Evolutionary conservation across 148 eudicot genomes (phyloP).

Genomic region (Chenopodium album): DNA sequence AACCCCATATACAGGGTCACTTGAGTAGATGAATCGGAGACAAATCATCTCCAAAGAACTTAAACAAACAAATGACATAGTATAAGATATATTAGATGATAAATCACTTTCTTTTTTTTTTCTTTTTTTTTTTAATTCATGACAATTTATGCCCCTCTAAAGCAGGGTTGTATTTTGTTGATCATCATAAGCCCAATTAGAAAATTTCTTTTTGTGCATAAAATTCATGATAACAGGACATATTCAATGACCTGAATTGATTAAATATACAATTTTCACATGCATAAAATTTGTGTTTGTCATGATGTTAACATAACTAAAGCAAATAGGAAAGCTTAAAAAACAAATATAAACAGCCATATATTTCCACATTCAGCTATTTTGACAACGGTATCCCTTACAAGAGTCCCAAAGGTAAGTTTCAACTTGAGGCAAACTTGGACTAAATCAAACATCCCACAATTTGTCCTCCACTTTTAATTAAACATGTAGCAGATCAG

Average conservation of each 20-base stretch:
- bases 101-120: neutral
- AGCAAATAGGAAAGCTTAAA: neutral
- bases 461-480: neutral
- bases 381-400: neutral
- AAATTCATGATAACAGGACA: neutral
- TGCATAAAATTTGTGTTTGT: neutral
- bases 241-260: neutral
- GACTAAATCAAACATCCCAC: neutral
- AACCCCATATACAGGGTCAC: neutral
- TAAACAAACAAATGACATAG: neutral
- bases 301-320: neutral
- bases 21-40: neutral
- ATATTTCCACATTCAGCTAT: neutral
- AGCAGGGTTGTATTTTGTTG: neutral
- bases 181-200: neutral
- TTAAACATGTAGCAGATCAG: neutral
- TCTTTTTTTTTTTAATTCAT: neutral
- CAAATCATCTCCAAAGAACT: neutral
- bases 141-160: neutral
- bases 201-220: neutral
- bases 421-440: neutral
- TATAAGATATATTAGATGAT: neutral
- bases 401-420: neutral
- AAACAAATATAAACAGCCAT: neutral
- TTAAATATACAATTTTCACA: neutral